Conservation (phyloP, 805 yeast species). For the Kodamaea laetipori region DNA sequence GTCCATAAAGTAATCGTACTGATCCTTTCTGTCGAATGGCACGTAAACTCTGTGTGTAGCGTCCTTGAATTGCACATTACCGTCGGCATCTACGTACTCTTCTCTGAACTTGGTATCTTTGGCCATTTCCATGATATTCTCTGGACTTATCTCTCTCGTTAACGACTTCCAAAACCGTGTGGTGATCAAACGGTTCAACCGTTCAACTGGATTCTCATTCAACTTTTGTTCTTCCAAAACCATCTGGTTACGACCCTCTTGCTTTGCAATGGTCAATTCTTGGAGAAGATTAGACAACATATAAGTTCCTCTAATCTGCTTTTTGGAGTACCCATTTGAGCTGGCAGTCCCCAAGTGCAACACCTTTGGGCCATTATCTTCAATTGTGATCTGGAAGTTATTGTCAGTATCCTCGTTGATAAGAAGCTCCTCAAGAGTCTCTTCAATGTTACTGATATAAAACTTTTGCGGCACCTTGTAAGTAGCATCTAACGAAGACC, state of each 20-base stretch:
- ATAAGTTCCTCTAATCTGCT: slow-evolving; percentile 82
- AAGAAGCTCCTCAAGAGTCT: slow-evolving; percentile 67
- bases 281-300: slow-evolving; percentile 84
- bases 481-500: slow-evolving; percentile 37
- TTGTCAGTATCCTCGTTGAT: slow-evolving; percentile 82
- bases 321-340: slow-evolving; percentile 75
- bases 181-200: slow-evolving; percentile 71
- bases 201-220: slow-evolving; percentile 82
- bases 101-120: slow-evolving; percentile 73
- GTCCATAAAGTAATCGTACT: slow-evolving; percentile 63
- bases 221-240: slow-evolving; percentile 80
- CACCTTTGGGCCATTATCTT: slow-evolving; percentile 84
- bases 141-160: slow-evolving; percentile 68
- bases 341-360: slow-evolving; percentile 78
- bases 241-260: slow-evolving; percentile 76
- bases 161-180: slow-evolving; percentile 80
- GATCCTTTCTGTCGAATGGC: slow-evolving; percentile 69
- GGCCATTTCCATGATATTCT: slow-evolving; percentile 69
- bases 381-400: slow-evolving; percentile 82
- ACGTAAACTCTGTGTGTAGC: slow-evolving; percentile 76
- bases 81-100: slow-evolving; percentile 38
- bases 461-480: slow-evolving; percentile 48
- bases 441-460: slow-evolving; percentile 73
- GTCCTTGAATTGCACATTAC: slow-evolving; percentile 37
- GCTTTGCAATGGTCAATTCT: slow-evolving; percentile 83